phyloP scores from a whole-genome alignment of 768 basidiomycete species.

The Boletellus ananas region DNA sequence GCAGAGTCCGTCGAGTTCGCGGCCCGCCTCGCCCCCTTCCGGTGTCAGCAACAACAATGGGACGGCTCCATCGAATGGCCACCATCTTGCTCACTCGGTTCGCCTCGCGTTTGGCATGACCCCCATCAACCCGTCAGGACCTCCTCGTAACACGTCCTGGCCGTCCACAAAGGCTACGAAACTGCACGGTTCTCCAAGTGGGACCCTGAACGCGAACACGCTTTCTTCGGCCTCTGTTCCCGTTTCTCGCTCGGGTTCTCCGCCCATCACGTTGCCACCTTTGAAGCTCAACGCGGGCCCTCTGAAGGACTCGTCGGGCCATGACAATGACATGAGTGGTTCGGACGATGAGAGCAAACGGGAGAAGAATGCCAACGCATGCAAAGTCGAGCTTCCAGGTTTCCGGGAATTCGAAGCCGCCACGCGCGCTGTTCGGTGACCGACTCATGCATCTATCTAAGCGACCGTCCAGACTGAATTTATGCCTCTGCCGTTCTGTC shows the following conservation, averaged over 20 bases:
- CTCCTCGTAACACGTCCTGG: slow-evolving; percentile 39
- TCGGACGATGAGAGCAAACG: slow-evolving; percentile 22
- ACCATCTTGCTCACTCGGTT: slow-evolving; percentile 79
- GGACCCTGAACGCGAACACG: slow-evolving; percentile 6
- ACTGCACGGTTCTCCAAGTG: slow-evolving; percentile 8
- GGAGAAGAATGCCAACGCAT: slow-evolving; percentile 10
- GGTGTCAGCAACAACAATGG: slow-evolving; percentile 24
- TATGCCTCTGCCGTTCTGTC: slow-evolving; percentile 2
- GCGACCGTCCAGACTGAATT: neutral
- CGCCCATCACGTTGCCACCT: slow-evolving; percentile 71
- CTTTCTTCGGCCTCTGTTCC: slow-evolving; percentile 37
- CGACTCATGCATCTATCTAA: neutral
- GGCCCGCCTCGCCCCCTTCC: slow-evolving; percentile 57
- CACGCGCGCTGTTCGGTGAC: slow-evolving; percentile 20
- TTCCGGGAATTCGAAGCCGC: slow-evolving; percentile 66
- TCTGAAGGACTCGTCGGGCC: slow-evolving; percentile 6
- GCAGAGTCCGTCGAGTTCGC: slow-evolving; percentile 50
- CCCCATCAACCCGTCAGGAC: slow-evolving; percentile 50
- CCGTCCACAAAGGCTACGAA: slow-evolving; percentile 25
- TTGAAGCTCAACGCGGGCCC: slow-evolving; percentile 44
- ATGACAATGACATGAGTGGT: slow-evolving; percentile 19
- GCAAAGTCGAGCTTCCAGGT: slow-evolving; percentile 52
- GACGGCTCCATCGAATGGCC: slow-evolving; percentile 36
- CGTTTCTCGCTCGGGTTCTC: slow-evolving; percentile 58
- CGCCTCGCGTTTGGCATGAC: slow-evolving; percentile 92